Evolutionary conservation across 202 grass and related monocot species (phyloP), one percentile per base, ranked within the genome.

Genomic region (Miscanthus sacchariflorus): DNA sequence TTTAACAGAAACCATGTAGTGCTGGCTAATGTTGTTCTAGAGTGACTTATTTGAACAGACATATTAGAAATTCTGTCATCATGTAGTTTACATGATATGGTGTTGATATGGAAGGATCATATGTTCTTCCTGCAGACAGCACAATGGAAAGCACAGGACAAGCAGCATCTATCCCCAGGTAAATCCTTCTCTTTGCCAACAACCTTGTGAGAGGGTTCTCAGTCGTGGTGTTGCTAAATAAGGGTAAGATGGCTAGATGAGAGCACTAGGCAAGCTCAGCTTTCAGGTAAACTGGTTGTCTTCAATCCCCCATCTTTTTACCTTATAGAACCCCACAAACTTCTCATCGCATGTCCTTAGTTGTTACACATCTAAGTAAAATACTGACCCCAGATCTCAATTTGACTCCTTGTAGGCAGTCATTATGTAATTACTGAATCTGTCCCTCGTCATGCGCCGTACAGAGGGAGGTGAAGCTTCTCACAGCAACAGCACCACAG

Each of bases 71-170:
- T 82, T 52, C 18, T 52, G 23, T 63, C 19, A 63, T 64, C 44
- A 50, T 27, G 36, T 81, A 9, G 12, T 52, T 70, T 70, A 38
- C 43, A 49, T 1, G 15, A 23, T 54, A 35, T 82, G 1, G 6
- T 70, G 45, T 70, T 70, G 66, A 82, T 82, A 54, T 54, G 80
- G 11, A 52, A 38, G 28, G 18, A 19, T 70, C 7, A 39, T 21
- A 8, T 81, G 27, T 70, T 82, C 30, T 70, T 54, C 46, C 45
- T 17, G 80, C 30, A 71, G 48, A 36, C 12, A 72, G 21, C 30
- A 72, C 67, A 40, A 39, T 70, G 14, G 19, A 82, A 39, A 33
- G 66, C 6, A 1, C 52, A 68, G 68, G 12, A 49, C 6, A 70
- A 7, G 64, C 27, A 70, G 44, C 45, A 21, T 70, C 33, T 38